These are phyloP conservation scores for Chlamydomonas schloesseri DNA, from an alignment of 139 green algal species.

Conservation along the genomic window DNA sequence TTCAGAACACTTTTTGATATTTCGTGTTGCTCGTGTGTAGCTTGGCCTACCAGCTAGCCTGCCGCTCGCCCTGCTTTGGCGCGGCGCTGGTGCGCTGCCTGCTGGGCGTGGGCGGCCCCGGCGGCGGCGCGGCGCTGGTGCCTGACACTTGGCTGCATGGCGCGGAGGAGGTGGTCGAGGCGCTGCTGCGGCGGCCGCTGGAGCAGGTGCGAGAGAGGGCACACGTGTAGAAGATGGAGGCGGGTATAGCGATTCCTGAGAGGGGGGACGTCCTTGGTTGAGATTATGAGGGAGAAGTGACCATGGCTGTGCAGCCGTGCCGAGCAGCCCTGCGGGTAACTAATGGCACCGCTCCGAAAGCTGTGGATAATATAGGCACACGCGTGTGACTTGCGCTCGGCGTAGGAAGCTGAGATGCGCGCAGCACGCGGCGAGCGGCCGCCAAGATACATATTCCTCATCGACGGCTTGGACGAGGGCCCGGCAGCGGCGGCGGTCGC, in stretches of 20 bases:
- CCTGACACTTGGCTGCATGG: conserved; percentile 30
- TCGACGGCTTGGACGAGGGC: conserved; percentile 35
- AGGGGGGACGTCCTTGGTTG: too few relatives aligned
- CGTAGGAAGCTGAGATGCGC: not conserved
- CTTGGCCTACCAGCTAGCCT: conserved; percentile 32
- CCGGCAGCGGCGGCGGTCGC: not conserved
- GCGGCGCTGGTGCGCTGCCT: conserved; percentile 8
- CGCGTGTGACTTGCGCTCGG: not conserved
- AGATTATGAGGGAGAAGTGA: too few relatives aligned
- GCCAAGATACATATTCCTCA: not conserved
- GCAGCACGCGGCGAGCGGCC: not conserved
- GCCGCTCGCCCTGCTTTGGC: not conserved
- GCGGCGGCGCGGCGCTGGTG: not conserved
- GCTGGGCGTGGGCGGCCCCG: conserved; percentile 3
- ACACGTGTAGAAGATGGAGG: too few relatives aligned
- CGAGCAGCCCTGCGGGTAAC: too few relatives aligned
- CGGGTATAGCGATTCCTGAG: too few relatives aligned
- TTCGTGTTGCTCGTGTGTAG: not conserved
- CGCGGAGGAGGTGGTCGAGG: conserved; percentile 20
- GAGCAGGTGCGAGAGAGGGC: conserved; percentile 18
- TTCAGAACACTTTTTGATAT: too few relatives aligned
- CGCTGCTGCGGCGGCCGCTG: conserved; percentile 18
- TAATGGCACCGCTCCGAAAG: not conserved
- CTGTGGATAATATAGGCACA: not conserved
- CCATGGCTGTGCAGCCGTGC: too few relatives aligned